Percentiles rank a stretch among this genome's conserved stretches.
Conservation (phyloP, 2,329 filamentous ascomycete genomes). For the Trichophyton mentagrophytes region DNA sequence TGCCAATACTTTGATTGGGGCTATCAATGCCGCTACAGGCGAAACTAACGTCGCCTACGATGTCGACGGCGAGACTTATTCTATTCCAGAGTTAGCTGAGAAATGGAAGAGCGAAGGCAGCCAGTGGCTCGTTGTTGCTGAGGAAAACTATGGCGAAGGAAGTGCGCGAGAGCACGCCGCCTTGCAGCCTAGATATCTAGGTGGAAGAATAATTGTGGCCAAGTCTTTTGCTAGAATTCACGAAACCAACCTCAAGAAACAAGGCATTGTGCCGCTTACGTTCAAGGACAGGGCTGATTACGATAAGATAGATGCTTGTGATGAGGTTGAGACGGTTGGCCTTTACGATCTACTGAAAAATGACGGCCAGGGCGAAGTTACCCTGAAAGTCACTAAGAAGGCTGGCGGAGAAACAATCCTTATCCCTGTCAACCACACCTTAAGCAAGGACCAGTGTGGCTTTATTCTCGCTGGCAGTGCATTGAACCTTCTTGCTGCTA, state of each 20-base stretch:
- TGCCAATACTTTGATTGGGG: conserved; percentile 93
- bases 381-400: conserved; percentile 52
- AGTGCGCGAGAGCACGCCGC: conserved; percentile 82
- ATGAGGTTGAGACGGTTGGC: conserved; percentile 70
- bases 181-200: conserved; percentile 80
- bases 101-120: conserved; percentile 64
- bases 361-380: conserved; percentile 65
- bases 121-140: conserved; percentile 87
- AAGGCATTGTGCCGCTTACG: conserved; percentile 87
- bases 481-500: conserved; percentile 70
- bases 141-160: conserved; percentile 95
- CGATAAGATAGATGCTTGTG: conserved; percentile 67
- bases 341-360: conserved; percentile 67
- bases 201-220: conserved; percentile 66
- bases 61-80: conserved; percentile 56
- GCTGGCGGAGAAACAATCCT: conserved; percentile 50
- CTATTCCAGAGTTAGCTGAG: conserved; percentile 77
- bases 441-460: conserved; percentile 77
- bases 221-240: conserved; percentile 89
- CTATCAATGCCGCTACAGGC: conserved; percentile 78
- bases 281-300: conserved; percentile 85
- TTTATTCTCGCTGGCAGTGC: conserved; percentile 93
- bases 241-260: conserved; percentile 94
- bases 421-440: conserved; percentile 71
- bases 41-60: conserved; percentile 92